Evolutionary conservation across 345 rosid species (phyloP).

Genomic region (Dovyalis caffra): DNA sequence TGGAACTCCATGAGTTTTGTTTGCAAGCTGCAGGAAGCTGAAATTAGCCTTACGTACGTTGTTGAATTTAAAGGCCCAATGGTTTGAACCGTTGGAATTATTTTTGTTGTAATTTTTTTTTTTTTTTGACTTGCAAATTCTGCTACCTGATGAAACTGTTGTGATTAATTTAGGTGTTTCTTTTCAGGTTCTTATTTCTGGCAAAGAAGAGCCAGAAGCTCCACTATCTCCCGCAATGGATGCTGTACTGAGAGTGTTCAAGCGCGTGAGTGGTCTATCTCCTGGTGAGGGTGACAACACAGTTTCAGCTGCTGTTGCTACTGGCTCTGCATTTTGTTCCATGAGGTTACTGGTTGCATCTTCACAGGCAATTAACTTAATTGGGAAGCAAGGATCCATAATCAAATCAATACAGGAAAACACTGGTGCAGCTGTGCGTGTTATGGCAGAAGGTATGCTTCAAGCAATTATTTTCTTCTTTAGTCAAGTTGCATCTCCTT

Average conservation of each 20-base stretch:
- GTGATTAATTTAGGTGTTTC: neutral
- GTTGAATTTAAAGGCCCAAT: neutral
- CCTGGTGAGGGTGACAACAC: slow-evolving; percentile 34
- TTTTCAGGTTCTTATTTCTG: slow-evolving; percentile 55
- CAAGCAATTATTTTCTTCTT: neutral
- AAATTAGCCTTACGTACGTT: neutral
- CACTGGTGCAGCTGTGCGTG: slow-evolving; percentile 73
- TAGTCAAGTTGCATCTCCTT: neutral
- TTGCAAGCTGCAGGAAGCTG: neutral
- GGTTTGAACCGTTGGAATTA: neutral
- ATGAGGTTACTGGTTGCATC: slow-evolving; percentile 72
- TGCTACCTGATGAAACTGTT: neutral
- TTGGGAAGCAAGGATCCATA: slow-evolving; percentile 85
- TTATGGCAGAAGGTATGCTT: slow-evolving; percentile 62
- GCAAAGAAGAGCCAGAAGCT: slow-evolving; percentile 56
- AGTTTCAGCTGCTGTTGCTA: slow-evolving; percentile 32
- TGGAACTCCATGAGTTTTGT: neutral
- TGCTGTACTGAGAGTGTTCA: slow-evolving; percentile 49
- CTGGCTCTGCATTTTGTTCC: slow-evolving; percentile 48
- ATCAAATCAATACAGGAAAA: slow-evolving; percentile 84
- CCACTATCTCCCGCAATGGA: slow-evolving; percentile 59
- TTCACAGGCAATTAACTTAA: slow-evolving; percentile 80
- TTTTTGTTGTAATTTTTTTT: neutral
- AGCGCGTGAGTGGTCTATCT: slow-evolving; percentile 46
- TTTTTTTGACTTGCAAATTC: neutral